A percentile compares a stretch with the other conserved stretches of the same genome.
Evolutionary conservation across 2,329 filamentous ascomycete species (phyloP).

Genomic region (Claviceps quebecensis): DNA sequence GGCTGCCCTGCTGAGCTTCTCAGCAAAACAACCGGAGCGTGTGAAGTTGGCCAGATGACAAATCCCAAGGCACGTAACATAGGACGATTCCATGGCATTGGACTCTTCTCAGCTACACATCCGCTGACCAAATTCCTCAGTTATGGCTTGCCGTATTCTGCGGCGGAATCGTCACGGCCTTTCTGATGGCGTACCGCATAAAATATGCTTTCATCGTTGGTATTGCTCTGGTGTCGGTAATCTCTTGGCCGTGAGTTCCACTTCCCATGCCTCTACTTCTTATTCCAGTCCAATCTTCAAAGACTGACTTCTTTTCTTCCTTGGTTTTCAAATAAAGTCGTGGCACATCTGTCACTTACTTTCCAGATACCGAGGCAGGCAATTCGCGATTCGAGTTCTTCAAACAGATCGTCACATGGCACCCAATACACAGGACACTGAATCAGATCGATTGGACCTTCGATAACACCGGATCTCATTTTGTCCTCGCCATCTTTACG

Average conservation of each 20-base stretch:
- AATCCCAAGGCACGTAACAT: conserved; percentile 47
- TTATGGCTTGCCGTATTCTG: conserved; percentile 79
- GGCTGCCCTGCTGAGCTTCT: conserved; percentile 51
- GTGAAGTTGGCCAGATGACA: conserved; percentile 52
- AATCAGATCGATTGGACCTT: conserved; percentile 55
- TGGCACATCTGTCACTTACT: conserved; percentile 57
- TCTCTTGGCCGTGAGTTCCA: conserved; percentile 55
- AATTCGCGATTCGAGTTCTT: conserved; percentile 57
- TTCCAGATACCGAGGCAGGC: conserved; percentile 51
- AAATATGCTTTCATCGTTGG: conserved; percentile 64
- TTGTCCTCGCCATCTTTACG: conserved; percentile 58
- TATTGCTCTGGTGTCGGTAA: conserved; percentile 55
- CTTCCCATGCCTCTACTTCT: background rate
- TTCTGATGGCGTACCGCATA: conserved; percentile 67
- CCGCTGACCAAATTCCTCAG: conserved; percentile 19
- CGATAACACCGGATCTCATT: conserved; percentile 39
- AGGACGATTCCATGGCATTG: background rate
- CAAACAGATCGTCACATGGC: conserved; percentile 56
- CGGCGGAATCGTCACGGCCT: conserved; percentile 63
- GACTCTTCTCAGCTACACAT: background rate
- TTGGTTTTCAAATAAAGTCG: conserved; percentile 27
- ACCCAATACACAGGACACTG: conserved; percentile 51
- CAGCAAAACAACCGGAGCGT: conserved; percentile 32
- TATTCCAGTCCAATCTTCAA: background rate
- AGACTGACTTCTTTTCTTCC: background rate